Evolutionary conservation across 495 filamentous ascomycete species (phyloP), one percentile per base, ranked within the genome.

Genomic region (Penicillium cataractarum): DNA sequence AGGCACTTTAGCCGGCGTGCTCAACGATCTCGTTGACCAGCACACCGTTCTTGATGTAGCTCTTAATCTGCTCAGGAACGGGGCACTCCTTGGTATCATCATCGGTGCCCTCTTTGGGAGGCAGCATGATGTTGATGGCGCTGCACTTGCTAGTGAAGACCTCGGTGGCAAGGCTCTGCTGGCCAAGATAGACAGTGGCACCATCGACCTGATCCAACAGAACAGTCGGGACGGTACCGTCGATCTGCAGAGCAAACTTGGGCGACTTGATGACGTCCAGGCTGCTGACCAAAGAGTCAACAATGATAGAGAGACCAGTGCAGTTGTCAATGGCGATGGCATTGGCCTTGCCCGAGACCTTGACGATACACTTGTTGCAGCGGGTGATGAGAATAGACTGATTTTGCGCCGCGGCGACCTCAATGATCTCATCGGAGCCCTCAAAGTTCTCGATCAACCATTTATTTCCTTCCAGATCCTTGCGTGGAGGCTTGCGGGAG

Each of bases 381-480:
- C 88, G 88, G 66, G 89, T 88, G 76, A 99, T 93, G 68, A 98
- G 88, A 65, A 99, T 88, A 10, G 92, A 94, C 59, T 99, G 95
- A 62, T 87, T 85, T 74, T 95, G 89, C 48, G 84, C 78, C 7
- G 91, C 93, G 42, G 91, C 79, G 71, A 97, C 85, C 66, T 92
- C 86, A 57, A 97, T 78, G 48, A 91, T 85, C 1, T 86, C 80
- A 15, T 78, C 64, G n/a, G 88, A 87, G 61, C 86, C 90, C 32
- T 98, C 93, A 71, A 87, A 97, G 80, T 99, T 93, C 82, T 97
- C 95, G 66, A 99, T 84, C 56, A 90, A 83, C 96, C 96, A 99
- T 76, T 97, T 97, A 75, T 90, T 97, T 61, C 93, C 92, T 62
- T 97, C 93, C 8, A 98, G 84, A 64, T 93, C 92, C 82, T 92